phyloP scores from a whole-genome alignment of 345 rosid genomes.

The Bruguiera sexangula region DNA sequence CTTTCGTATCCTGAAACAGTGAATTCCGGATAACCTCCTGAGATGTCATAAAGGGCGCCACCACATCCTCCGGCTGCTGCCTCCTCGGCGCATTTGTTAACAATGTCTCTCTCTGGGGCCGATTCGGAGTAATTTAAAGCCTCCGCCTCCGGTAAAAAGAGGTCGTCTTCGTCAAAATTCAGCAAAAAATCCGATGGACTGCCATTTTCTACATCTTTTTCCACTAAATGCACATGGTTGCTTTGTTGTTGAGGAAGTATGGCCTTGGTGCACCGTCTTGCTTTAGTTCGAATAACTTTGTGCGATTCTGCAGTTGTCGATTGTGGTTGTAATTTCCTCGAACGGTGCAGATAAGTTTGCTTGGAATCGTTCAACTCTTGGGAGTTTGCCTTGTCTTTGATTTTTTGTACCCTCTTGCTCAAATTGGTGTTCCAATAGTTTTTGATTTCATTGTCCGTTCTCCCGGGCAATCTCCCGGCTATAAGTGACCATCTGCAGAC shows the following conservation, averaged over 20 bases:
- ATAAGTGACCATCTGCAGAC: conserved; percentile 48
- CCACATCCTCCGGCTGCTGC: background rate
- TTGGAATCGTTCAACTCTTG: background rate
- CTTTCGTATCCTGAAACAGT: too few relatives aligned
- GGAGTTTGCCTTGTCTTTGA: background rate
- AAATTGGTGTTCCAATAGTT: conserved; percentile 56
- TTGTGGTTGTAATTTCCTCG: background rate
- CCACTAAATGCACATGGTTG: too few relatives aligned
- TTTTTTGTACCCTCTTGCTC: conserved; percentile 29
- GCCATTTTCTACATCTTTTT: too few relatives aligned
- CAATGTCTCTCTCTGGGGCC: background rate
- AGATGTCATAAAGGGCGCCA: too few relatives aligned
- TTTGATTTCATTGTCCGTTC: conserved; percentile 71
- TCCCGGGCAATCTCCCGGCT: conserved; percentile 57
- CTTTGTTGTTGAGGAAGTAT: background rate
- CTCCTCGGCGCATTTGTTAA: background rate
- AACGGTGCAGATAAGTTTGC: too few relatives aligned
- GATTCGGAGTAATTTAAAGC: background rate
- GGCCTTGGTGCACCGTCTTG: background rate
- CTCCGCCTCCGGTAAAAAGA: background rate
- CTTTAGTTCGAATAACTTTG: background rate
- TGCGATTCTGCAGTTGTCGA: background rate
- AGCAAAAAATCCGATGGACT: background rate
- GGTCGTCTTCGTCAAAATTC: background rate
- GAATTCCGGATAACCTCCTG: too few relatives aligned